These are phyloP conservation scores for Dryas alaskensis DNA, from an alignment of 306 rosid genomes.

Conservation along the genomic window DNA sequence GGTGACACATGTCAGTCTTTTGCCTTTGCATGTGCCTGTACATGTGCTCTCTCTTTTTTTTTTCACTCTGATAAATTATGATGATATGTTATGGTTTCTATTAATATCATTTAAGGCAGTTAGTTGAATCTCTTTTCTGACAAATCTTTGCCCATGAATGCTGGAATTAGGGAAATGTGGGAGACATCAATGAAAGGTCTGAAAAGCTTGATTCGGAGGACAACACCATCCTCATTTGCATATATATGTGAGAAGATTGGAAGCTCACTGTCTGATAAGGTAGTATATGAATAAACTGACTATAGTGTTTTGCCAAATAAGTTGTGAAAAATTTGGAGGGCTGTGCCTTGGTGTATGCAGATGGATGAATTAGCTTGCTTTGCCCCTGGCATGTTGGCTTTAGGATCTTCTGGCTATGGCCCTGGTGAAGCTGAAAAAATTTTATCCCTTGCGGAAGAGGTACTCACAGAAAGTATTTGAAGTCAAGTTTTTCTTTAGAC, in stretches of 20 bases:
- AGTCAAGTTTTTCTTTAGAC: background rate
- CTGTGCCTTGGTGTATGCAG: constrained; percentile 33
- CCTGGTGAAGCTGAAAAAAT: constrained; percentile 42
- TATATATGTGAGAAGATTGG: constrained; percentile 53
- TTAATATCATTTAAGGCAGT: background rate
- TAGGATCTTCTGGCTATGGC: constrained; percentile 51
- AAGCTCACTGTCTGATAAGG: constrained; percentile 46
- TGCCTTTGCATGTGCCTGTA: background rate
- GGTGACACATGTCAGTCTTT: background rate
- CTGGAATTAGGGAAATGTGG: constrained; percentile 62
- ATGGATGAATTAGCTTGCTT: constrained; percentile 82
- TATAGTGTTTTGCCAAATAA: constrained; percentile 8
- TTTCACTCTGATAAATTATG: background rate
- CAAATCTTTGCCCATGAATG: constrained; percentile 22
- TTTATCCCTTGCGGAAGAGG: constrained; percentile 65
- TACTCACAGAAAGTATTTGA: constrained; percentile 28
- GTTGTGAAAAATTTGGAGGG: constrained; percentile 13
- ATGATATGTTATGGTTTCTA: background rate
- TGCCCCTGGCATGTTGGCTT: constrained; percentile 68
- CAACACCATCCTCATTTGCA: constrained; percentile 55
- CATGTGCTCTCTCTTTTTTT: background rate
- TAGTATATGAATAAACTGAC: constrained; percentile 21
- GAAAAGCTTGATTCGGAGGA: constrained; percentile 48
- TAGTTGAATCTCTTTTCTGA: constrained; percentile 16
- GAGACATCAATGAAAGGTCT: constrained; percentile 64